phyloP scores from a whole-genome alignment of 2,329 filamentous ascomycete genomes.

The Podosphaera leucotricha region DNA sequence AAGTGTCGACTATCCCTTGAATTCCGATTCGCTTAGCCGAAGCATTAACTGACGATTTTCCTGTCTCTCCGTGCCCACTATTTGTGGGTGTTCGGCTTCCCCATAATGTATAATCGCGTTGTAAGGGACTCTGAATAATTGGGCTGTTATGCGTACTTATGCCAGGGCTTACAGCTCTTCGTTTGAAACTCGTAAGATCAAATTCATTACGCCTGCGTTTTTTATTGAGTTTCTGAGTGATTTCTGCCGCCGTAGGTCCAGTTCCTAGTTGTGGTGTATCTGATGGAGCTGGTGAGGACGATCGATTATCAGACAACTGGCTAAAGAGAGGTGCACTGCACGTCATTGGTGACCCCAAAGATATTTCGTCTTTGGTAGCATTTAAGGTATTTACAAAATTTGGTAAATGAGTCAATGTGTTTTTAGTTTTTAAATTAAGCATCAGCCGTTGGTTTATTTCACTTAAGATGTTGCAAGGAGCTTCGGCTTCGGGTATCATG shows the following conservation, averaged over 20 bases:
- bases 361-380: slow-evolving; percentile 43
- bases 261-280: slow-evolving; percentile 14
- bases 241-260: slow-evolving; percentile 45
- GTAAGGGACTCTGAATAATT: slow-evolving; percentile 60
- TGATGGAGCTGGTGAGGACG: slow-evolving; percentile 13
- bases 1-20: slow-evolving; percentile 90
- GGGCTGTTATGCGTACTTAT: slow-evolving; percentile 83
- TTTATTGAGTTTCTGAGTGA: slow-evolving; percentile 53
- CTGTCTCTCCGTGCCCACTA: slow-evolving; percentile 16
- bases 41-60: slow-evolving; percentile 24
- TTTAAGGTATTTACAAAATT: slow-evolving; percentile 21
- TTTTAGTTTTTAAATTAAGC: slow-evolving; percentile 17
- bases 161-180: slow-evolving; percentile 73
- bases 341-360: slow-evolving; percentile 12
- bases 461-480: background rate
- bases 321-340: slow-evolving; percentile 12
- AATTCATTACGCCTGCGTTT: slow-evolving; percentile 86
- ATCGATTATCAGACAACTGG: slow-evolving; percentile 6
- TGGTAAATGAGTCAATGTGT: background rate
- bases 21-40: slow-evolving; percentile 42
- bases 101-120: slow-evolving; percentile 48
- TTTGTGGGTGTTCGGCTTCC: slow-evolving; percentile 45
- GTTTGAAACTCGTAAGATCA: slow-evolving; percentile 69
- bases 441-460: background rate
- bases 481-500: slow-evolving; percentile 9